Evolutionary conservation across 768 basidiomycete genomes (phyloP).

Genomic region (Cystobasidiopsis lactophilus): DNA sequence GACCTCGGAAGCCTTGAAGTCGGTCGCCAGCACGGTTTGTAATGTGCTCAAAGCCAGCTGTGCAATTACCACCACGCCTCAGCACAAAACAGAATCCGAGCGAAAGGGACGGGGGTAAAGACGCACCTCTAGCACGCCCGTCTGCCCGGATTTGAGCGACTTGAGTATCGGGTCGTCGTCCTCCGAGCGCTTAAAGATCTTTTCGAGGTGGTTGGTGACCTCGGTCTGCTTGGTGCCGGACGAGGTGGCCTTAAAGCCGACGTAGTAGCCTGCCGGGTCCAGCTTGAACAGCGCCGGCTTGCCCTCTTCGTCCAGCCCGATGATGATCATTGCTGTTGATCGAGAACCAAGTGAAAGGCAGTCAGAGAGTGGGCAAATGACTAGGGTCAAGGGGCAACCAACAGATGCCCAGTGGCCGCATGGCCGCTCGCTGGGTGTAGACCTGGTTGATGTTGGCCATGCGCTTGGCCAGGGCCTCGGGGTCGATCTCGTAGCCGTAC

Average conservation of each 20-base stretch:
- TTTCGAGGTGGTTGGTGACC: conserved; percentile 93
- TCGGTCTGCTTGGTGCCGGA: conserved; percentile 96
- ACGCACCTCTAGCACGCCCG: neutral
- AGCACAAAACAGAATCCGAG: too few species aligned
- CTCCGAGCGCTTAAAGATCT: conserved; percentile 78
- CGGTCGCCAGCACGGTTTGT: conserved; percentile 56
- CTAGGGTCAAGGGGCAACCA: conserved; percentile 19
- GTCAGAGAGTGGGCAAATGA: neutral
- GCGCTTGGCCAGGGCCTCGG: conserved; percentile 79
- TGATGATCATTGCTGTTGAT: conserved; percentile 68
- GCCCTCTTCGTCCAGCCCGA: conserved; percentile 69
- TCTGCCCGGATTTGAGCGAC: neutral
- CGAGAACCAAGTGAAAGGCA: neutral
- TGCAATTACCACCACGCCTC: too few species aligned
- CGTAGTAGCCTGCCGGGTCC: conserved; percentile 95
- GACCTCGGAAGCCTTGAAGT: conserved; percentile 86
- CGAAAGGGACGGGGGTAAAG: neutral
- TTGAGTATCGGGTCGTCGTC: conserved; percentile 55
- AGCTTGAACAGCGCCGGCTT: conserved; percentile 98
- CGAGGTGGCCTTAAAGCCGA: conserved; percentile 91
- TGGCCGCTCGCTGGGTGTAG: conserved; percentile 88
- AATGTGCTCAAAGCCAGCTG: conserved; percentile 15
- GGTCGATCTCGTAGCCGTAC: conserved; percentile 94
- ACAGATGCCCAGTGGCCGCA: conserved; percentile 94
- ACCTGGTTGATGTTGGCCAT: conserved; percentile 88